Evolutionary conservation across 495 filamentous ascomycete species (phyloP).

Genomic region (Hypomontagnella submonticulosa): DNA sequence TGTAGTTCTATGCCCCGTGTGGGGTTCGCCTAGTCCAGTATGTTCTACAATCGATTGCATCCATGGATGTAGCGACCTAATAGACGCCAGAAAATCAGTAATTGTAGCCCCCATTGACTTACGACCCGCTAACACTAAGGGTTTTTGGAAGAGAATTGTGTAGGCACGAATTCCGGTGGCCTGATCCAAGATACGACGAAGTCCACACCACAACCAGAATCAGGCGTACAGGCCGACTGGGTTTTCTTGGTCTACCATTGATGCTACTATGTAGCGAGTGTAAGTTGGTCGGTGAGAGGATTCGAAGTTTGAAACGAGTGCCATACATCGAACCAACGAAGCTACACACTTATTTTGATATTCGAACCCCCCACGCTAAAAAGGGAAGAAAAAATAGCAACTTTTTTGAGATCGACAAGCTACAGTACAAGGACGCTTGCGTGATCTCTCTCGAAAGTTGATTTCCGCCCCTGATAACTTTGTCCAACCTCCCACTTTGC

Average conservation of each 20-base stretch:
- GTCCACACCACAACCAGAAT: background rate
- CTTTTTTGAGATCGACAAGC: slow-evolving; percentile 18
- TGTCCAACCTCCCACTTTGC: slow-evolving; percentile 4
- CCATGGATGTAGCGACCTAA: too few relatives aligned
- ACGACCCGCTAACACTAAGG: slow-evolving; percentile 12
- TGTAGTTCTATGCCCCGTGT: slow-evolving; percentile 19
- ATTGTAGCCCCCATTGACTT: slow-evolving; percentile 2
- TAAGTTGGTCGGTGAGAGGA: slow-evolving; percentile 14
- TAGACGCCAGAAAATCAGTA: too few relatives aligned
- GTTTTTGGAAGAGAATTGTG: background rate
- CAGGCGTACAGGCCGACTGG: background rate
- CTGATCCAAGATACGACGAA: slow-evolving; percentile 22
- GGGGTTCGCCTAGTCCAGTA: slow-evolving; percentile 11
- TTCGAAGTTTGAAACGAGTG: slow-evolving; percentile 6
- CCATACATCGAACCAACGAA: slow-evolving; percentile 15
- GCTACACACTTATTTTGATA: slow-evolving; percentile 25
- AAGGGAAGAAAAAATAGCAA: slow-evolving; percentile 8
- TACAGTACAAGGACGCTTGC: slow-evolving; percentile 35
- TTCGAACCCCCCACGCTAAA: slow-evolving; percentile 17
- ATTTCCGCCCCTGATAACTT: slow-evolving; percentile 15
- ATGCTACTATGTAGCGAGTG: too few relatives aligned
- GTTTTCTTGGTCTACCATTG: background rate
- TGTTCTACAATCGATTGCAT: too few relatives aligned
- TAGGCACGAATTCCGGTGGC: slow-evolving; percentile 9
- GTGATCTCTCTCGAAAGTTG: slow-evolving; percentile 34